Evolutionary conservation across 306 rosid genomes (phyloP).

Genomic region (Prunus dulcis): DNA sequence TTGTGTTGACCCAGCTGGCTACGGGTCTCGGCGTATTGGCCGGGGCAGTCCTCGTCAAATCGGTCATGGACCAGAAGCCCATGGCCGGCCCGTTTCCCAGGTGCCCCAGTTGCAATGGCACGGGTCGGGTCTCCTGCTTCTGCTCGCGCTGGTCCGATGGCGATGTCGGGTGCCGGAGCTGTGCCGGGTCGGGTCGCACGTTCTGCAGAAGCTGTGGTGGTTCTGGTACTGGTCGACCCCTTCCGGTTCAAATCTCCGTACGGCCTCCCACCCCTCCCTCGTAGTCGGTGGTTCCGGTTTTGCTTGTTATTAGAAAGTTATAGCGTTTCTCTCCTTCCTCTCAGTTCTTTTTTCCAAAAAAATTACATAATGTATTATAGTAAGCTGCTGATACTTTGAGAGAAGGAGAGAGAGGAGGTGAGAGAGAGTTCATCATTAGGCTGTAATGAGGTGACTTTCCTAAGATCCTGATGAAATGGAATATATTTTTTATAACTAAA

Average conservation of each 20-base stretch:
- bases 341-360: background rate
- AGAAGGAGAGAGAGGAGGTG: slow-evolving; percentile 8
- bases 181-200: slow-evolving; percentile 85
- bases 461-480: background rate
- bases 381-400: slow-evolving; percentile 24
- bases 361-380: slow-evolving; percentile 21
- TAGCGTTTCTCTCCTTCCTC: background rate
- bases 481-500: slow-evolving; percentile 13
- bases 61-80: slow-evolving; percentile 74
- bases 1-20: slow-evolving; percentile 71
- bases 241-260: slow-evolving; percentile 57
- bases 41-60: slow-evolving; percentile 78
- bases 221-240: slow-evolving; percentile 77
- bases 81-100: slow-evolving; percentile 83
- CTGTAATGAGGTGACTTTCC: slow-evolving; percentile 23
- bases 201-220: slow-evolving; percentile 83
- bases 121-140: slow-evolving; percentile 76
- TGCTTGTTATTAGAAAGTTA: background rate
- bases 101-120: slow-evolving; percentile 79
- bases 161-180: slow-evolving; percentile 73
- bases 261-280: slow-evolving; percentile 52
- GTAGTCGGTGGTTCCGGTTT: slow-evolving; percentile 17
- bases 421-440: slow-evolving; percentile 1
- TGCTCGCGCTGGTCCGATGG: slow-evolving; percentile 95
- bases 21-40: slow-evolving; percentile 83